Evolutionary conservation across 495 filamentous ascomycete genomes (phyloP), one percentile per base, ranked within the genome.

Genomic region (Podospora comata): DNA sequence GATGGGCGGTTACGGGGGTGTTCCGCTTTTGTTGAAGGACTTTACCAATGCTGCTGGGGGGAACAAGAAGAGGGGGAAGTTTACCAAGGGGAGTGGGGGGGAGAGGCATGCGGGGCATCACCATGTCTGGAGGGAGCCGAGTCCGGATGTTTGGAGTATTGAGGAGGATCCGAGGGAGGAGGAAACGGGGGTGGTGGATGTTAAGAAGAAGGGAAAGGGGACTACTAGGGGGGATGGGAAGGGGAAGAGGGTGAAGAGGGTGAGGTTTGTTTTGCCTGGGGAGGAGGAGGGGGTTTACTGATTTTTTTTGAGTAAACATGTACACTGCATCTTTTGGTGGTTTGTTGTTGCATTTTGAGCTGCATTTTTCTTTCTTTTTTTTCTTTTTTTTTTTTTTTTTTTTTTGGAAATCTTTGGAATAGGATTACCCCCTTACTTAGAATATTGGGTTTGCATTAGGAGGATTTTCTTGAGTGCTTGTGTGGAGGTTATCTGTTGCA

Each of bases 121-220:
- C 74, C 72, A 3, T 62, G 79, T 79, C 27, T 84, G 82, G 82
- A 79, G 82, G 64, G 80, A 83, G 68, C 82, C 82, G 20, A 85
- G 82, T 65, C 82, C 82, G 18, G 82, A 85, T 62, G 82, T 85
- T 2, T 85, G 80, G 77, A 77, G 77, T 54, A 85, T 85, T 65
- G 81, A 84, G 66, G 82, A 85, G 73, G 79, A 84, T 70, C 74
- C 79, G 16, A 80, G 83, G 70, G 78, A 79, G 64, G 82, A 80
- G 67, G 74, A 77, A 66, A 71, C 76, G 69, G 74, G 72, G 0
- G 69, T 76, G 13, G 72, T 75, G 61, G 48, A 65, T 26, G 64
- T 76, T 30, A 77, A 73, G 73, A 72, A 66, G 16, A 71, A 68
- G 64, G 73, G 72, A 61, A 23, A 23, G 23, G 23, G 1, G 23